Evolutionary conservation across 208 protist species (phyloP), one percentile per base, ranked within the genome.

Genomic region (Kentomonas sorsogonicus): DNA sequence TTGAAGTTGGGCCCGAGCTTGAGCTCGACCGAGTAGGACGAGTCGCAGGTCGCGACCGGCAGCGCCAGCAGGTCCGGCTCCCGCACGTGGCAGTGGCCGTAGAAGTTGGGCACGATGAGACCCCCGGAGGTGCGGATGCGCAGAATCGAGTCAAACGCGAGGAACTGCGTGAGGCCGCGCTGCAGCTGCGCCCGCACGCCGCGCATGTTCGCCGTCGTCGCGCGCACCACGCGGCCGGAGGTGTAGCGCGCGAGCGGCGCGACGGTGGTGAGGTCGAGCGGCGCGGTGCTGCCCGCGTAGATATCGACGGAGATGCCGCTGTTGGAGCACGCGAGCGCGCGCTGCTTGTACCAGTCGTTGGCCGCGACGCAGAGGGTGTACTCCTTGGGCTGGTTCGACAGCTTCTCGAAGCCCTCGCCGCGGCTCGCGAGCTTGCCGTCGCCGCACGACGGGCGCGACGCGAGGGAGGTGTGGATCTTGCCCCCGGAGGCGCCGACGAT

Each of bases 11-110:
- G 60, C 10, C 54, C 45, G 20, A 91, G 30, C 54, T 86, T 78
- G 41, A 95, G 71, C 64, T 95, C 77, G 18, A 87, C 76, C 25
- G 79, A 70, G 63, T 89, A 95, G 10, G 87, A 79, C 10, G 97
- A 93, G 68, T 98, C 95, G 36, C 69, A 69, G 56, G 95, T 79
- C 27, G 88, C 75, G 33, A 97, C 86, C 25, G 98, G 95, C 50
- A 99, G 69, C 7, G 94, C 72, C 3, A 99, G 78, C n/a, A 99
- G 74, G 58, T 99, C 97, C 0, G 88, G 80, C 47, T 86, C 78
- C 1, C 95, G 81, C 30, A 99, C 78, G 77, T 98, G 97, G 63
- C 97, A 98, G 79, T 99, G 94, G 3, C 98, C 98, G 60, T 96
- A 97, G 51, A 93, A 93, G 60, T 94, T 90, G 13, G 69, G 68